Percentiles rank a stretch among this genome's conserved stretches.
Conservation (phyloP, 345 rosid genomes). For the Syzygium oleosum region DNA sequence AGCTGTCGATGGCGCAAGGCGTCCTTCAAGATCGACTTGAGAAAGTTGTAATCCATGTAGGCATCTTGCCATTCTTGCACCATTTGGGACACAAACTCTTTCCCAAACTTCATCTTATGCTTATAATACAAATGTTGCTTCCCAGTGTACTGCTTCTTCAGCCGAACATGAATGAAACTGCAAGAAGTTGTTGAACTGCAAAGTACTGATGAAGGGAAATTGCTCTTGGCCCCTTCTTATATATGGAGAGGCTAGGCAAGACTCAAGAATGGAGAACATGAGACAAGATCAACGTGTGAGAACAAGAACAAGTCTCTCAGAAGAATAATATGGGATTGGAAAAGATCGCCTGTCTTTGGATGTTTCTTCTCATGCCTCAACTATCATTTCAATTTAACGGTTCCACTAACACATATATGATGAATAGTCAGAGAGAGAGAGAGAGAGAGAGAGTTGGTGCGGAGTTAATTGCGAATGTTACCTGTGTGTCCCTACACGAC, state of each 20-base stretch:
- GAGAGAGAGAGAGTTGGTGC: not conserved
- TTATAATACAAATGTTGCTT: not conserved
- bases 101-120: conserved; percentile 48
- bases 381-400: not conserved
- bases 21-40: conserved; percentile 31
- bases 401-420: not conserved
- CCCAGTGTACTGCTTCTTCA: not conserved
- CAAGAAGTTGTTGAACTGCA: not conserved
- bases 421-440: not conserved
- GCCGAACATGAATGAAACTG: not conserved
- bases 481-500: not conserved
- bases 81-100: conserved; percentile 48
- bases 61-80: conserved; percentile 75
- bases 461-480: not conserved
- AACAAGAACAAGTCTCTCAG: not conserved
- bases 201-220: not conserved
- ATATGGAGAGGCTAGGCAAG: not conserved
- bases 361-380: not conserved
- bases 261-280: not conserved
- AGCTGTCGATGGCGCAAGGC: conserved; percentile 14
- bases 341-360: not conserved
- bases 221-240: not conserved
- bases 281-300: not conserved
- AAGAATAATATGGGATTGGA: not conserved
- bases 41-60: conserved; percentile 48